Evolutionary conservation across 345 rosid species (phyloP).

Genomic region (Gossypium anomalum): DNA sequence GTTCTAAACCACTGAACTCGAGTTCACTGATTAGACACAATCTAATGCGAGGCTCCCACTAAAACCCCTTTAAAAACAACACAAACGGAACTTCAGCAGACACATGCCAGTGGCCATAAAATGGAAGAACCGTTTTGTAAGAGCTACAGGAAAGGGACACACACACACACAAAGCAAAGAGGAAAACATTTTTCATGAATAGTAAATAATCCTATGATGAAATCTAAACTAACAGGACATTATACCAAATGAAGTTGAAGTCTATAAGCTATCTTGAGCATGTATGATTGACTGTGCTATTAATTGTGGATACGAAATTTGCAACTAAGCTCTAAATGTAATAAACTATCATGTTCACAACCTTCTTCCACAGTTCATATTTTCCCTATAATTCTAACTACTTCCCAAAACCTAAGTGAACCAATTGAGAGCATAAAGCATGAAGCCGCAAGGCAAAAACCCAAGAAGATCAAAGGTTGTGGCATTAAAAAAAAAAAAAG

Average conservation of each 20-base stretch:
- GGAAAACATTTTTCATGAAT: background rate
- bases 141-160: background rate
- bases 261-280: background rate
- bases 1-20: background rate
- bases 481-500: background rate
- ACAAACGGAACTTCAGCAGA: background rate
- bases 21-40: background rate
- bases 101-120: background rate
- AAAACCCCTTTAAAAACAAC: background rate
- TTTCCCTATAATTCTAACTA: background rate
- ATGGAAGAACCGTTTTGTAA: background rate
- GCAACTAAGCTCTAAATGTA: background rate
- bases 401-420: background rate
- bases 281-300: background rate
- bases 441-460: background rate
- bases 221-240: background rate
- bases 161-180: background rate
- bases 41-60: background rate
- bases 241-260: background rate
- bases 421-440: background rate
- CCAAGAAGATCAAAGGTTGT: background rate
- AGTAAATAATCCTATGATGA: background rate
- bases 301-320: no score
- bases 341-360: background rate
- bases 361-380: background rate